phyloP scores from a whole-genome alignment of 139 green algal genomes.

The Chlorella sp. region DNA sequence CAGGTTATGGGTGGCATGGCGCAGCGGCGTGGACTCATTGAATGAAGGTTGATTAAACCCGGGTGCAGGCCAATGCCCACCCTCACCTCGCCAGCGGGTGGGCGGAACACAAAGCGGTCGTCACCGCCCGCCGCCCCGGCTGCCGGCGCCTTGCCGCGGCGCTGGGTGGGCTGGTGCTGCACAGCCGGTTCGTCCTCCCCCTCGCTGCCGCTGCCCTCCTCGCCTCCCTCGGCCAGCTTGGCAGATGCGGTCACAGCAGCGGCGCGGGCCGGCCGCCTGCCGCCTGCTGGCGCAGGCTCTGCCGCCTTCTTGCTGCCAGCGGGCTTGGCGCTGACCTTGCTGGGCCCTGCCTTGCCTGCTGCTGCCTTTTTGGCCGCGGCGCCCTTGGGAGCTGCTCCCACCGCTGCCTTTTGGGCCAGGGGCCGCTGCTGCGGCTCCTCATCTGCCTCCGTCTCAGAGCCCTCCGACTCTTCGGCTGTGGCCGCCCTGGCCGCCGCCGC shows the following conservation, averaged over 20 bases:
- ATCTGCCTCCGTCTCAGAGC: neutral
- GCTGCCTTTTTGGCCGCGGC: neutral
- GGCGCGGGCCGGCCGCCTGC: neutral
- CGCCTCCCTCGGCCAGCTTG: neutral
- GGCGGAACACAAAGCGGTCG: neutral
- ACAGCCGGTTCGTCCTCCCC: neutral
- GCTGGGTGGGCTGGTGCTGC: neutral
- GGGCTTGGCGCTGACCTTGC: neutral
- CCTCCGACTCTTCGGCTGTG: neutral
- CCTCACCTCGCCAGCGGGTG: no score
- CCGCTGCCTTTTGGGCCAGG: neutral
- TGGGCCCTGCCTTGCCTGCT: neutral
- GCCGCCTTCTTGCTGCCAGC: constrained; percentile 2
- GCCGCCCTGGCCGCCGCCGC: neutral
- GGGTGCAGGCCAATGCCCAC: no score
- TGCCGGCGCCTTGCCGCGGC: neutral
- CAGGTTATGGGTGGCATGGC: no score
- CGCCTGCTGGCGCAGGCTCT: neutral
- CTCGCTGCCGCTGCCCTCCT: neutral
- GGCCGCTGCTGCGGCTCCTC: neutral
- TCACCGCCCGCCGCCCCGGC: neutral
- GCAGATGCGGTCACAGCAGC: neutral
- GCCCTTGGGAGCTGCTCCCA: neutral
- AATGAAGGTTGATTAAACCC: no score
- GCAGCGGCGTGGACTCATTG: no score